Conservation (phyloP, 768 basidiomycete genomes). For the Phylloporus arenicola region DNA sequence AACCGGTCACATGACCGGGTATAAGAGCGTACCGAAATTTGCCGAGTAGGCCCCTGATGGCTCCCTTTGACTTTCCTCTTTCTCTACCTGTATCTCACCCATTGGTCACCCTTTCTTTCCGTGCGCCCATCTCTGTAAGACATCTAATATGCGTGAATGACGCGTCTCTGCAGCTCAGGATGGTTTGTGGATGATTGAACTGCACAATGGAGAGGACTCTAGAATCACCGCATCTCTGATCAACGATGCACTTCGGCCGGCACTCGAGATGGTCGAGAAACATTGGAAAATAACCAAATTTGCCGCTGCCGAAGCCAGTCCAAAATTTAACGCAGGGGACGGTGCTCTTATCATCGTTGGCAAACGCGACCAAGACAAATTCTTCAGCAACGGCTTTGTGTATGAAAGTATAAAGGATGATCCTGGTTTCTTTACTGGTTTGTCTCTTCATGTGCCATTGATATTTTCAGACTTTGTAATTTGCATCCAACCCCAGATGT, state of each 20-base stretch:
- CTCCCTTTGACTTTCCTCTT: conserved; percentile 29
- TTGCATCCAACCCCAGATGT: conserved; percentile 41
- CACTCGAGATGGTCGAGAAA: conserved; percentile 65
- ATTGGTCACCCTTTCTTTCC: conserved; percentile 62
- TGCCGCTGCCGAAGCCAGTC: conserved; percentile 37
- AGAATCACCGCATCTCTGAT: conserved; percentile 58
- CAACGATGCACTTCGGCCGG: conserved; percentile 57
- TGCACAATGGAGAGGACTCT: conserved; percentile 74
- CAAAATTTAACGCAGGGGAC: conserved; percentile 33
- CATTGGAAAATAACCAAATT: conserved; percentile 61
- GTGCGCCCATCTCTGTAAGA: conserved; percentile 32
- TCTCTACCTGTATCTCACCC: conserved; percentile 46
- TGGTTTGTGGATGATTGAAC: conserved; percentile 69
- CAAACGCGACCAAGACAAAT: conserved; percentile 71
- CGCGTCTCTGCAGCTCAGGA: conserved; percentile 33
- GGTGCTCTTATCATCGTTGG: conserved; percentile 79
- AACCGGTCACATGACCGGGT: conserved; percentile 13
- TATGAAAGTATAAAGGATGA: conserved; percentile 48
- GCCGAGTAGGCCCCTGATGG: conserved; percentile 2
- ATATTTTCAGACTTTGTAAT: not conserved
- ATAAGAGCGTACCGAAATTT: not conserved
- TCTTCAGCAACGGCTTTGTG: conserved; percentile 84
- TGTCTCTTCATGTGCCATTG: conserved; percentile 9
- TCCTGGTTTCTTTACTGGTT: conserved; percentile 63
- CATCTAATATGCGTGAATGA: not conserved